Evolutionary conservation across 108 stramenopile species (phyloP).

Genomic region (Asterionellopsis glacialis): DNA sequence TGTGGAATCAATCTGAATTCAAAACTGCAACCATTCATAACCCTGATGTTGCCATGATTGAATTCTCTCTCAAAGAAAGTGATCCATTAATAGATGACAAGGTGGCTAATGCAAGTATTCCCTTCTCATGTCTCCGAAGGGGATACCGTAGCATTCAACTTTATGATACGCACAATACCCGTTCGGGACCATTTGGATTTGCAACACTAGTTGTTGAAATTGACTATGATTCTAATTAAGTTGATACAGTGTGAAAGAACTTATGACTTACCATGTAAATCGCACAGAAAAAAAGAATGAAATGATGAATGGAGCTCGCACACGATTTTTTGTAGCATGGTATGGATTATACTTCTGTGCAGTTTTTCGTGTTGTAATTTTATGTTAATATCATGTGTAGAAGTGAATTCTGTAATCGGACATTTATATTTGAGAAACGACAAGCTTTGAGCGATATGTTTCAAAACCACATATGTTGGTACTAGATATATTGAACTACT

Average conservation of each 20-base stretch:
- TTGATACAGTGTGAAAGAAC: background rate
- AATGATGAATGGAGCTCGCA: too few species aligned
- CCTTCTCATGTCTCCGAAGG: conserved; percentile 46
- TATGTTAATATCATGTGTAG: too few species aligned
- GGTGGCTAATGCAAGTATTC: conserved; percentile 52
- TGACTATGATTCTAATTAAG: conserved; percentile 28
- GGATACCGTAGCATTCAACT: conserved; percentile 45
- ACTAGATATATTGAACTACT: too few species aligned
- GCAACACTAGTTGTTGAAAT: conserved; percentile 44
- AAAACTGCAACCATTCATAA: conserved; percentile 38
- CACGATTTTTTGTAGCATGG: too few species aligned
- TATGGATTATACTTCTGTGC: too few species aligned
- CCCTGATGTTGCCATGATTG: conserved; percentile 72
- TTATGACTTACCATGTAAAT: too few species aligned
- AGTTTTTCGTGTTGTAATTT: too few species aligned
- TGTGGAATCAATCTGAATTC: conserved; percentile 40
- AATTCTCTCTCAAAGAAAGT: conserved; percentile 56
- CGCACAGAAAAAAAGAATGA: too few species aligned
- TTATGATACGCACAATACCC: conserved; percentile 37
- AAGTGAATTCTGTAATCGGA: too few species aligned
- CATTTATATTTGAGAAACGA: too few species aligned
- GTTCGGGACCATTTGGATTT: conserved; percentile 47
- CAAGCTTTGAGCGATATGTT: too few species aligned
- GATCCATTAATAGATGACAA: conserved; percentile 56
- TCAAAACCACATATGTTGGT: too few species aligned